Conservation (phyloP, 495 filamentous ascomycete genomes). For the Hapsidospora chrysogenum region DNA sequence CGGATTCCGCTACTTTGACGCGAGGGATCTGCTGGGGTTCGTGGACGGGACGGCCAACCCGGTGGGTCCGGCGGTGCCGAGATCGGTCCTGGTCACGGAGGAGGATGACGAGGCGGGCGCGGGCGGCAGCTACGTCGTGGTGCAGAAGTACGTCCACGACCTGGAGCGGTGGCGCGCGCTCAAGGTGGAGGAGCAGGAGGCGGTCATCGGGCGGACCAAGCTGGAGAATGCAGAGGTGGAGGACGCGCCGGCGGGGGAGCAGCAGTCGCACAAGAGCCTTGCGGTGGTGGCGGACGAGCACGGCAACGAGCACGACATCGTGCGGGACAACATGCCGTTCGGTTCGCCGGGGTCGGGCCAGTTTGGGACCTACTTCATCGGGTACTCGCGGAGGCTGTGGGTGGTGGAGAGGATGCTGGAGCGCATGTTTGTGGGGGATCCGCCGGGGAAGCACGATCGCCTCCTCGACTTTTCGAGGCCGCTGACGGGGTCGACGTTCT, state of each 20-base stretch:
- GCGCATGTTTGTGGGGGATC: slow-evolving; percentile 38
- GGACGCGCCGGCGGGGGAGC: slow-evolving; percentile 26
- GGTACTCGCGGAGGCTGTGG: slow-evolving; percentile 36
- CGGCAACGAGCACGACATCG: slow-evolving; percentile 33
- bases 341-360: slow-evolving; percentile 32
- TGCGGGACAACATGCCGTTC: slow-evolving; percentile 46
- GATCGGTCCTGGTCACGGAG: slow-evolving; percentile 25
- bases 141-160: slow-evolving; percentile 43
- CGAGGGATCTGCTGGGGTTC: slow-evolving; percentile 40
- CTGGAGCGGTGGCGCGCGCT: slow-evolving; percentile 28
- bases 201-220: slow-evolving; percentile 39
- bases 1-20: slow-evolving; percentile 43
- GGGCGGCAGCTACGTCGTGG: slow-evolving; percentile 40
- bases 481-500: slow-evolving; percentile 35
- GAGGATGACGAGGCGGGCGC: slow-evolving; percentile 21
- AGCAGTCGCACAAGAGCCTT: slow-evolving; percentile 36
- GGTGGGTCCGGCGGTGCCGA: slow-evolving; percentile 26
- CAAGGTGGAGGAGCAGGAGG: slow-evolving; percentile 33
- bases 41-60: slow-evolving; percentile 45
- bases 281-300: slow-evolving; percentile 35
- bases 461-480: slow-evolving; percentile 37
- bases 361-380: slow-evolving; percentile 45
- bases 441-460: slow-evolving; percentile 37
- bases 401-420: slow-evolving; percentile 42
- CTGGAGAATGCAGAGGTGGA: slow-evolving; percentile 37